These are phyloP conservation scores for Leccinum fibrillosum DNA, from an alignment of 768 basidiomycete genomes.

Conservation along the genomic window DNA sequence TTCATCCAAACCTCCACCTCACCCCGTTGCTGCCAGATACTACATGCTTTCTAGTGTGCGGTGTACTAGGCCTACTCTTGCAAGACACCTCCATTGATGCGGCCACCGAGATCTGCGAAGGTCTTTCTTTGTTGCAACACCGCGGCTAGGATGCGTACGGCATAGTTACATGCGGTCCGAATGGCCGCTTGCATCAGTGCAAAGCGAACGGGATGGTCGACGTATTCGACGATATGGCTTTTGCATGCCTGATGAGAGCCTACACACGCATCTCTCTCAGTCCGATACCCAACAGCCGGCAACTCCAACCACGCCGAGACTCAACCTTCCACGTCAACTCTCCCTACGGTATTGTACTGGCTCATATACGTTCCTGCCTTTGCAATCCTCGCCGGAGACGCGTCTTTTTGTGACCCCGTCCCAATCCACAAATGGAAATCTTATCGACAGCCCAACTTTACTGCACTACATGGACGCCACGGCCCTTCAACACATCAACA, in stretches of 20 bases:
- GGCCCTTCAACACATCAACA: conserved; percentile 98
- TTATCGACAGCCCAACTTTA: conserved; percentile 88
- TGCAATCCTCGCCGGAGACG: neutral
- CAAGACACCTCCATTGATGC: conserved; percentile 73
- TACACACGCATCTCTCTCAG: conserved; percentile 44
- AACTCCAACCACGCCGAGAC: conserved; percentile 96
- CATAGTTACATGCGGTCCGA: conserved; percentile 92
- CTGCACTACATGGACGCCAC: conserved; percentile 93
- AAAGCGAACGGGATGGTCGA: conserved; percentile 99
- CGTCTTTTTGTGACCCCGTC: conserved; percentile 2
- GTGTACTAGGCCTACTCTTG: conserved; percentile 84
- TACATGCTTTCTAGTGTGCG: conserved; percentile 56
- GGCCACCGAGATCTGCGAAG: conserved; percentile 89
- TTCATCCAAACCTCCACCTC: no score
- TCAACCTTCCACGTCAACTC: conserved; percentile 99
- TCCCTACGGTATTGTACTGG: conserved; percentile 98
- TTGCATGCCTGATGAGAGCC: conserved; percentile 57
- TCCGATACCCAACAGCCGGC: conserved; percentile 97
- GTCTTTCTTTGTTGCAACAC: conserved; percentile 93
- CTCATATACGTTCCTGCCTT: conserved; percentile 64
- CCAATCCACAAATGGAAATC: conserved; percentile 78
- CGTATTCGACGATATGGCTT: conserved; percentile 79
- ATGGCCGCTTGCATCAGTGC: conserved; percentile 95
- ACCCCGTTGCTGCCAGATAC: no score
- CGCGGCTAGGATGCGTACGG: conserved; percentile 98